phyloP scores from a whole-genome alignment of 441 rosid species.

The Gossypium trilobum region DNA sequence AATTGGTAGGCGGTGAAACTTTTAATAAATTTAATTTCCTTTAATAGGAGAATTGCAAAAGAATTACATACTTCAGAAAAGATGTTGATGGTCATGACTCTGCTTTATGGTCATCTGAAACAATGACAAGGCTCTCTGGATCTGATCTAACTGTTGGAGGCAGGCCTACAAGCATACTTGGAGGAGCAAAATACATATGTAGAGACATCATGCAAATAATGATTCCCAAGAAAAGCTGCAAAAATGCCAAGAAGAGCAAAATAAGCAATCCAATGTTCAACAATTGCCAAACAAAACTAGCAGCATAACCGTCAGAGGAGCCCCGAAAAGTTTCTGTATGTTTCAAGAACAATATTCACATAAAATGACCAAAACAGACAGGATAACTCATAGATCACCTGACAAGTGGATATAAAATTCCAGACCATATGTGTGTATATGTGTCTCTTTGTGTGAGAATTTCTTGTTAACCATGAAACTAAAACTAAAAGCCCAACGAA shows the following conservation, averaged over 20 bases:
- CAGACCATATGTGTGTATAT: background rate
- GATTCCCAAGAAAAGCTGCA: constrained; percentile 20
- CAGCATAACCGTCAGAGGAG: background rate
- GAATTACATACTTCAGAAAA: constrained; percentile 10
- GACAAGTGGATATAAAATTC: background rate
- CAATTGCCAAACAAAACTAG: background rate
- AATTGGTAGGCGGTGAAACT: background rate
- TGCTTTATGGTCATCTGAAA: constrained; percentile 11
- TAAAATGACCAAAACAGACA: background rate
- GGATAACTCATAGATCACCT: background rate
- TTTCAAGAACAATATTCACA: background rate
- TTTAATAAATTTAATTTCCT: background rate
- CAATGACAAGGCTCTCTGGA: constrained; percentile 16
- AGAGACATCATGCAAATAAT: constrained; percentile 19
- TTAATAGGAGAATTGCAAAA: background rate
- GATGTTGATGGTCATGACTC: constrained; percentile 6
- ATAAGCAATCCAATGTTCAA: background rate
- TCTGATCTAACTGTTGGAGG: constrained; percentile 13
- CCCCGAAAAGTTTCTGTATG: background rate
- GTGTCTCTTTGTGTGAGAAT: background rate
- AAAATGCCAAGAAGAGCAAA: background rate
- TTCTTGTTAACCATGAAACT: constrained; percentile 9
- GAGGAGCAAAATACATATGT: constrained; percentile 18
- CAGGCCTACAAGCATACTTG: constrained; percentile 14
- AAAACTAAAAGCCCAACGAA: constrained; percentile 1